Evolutionary conservation across 352 stramenopile species (phyloP).

Genomic region (Pythium rishiriense): DNA sequence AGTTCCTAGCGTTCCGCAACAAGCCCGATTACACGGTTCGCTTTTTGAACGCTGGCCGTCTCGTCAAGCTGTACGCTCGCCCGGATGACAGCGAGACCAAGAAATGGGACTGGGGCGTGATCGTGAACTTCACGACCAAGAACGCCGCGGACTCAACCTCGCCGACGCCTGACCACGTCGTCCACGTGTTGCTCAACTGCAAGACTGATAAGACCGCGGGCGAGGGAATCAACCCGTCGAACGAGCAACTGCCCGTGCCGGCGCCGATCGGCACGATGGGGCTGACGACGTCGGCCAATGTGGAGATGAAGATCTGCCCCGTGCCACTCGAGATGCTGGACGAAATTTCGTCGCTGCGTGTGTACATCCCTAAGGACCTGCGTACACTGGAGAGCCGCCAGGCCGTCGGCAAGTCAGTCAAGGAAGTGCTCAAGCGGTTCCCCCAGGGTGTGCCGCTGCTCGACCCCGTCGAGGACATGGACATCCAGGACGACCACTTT

Average conservation of each 20-base stretch:
- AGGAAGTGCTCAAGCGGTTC: slow-evolving; percentile 75
- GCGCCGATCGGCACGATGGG: slow-evolving; percentile 65
- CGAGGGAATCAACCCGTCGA: slow-evolving; percentile 27
- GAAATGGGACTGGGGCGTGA: slow-evolving; percentile 84
- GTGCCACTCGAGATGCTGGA: slow-evolving; percentile 81
- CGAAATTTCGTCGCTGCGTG: slow-evolving; percentile 72
- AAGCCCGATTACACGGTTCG: slow-evolving; percentile 91
- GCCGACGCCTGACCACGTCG: slow-evolving; percentile 61
- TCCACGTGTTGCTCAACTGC: slow-evolving; percentile 84
- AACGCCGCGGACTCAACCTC: slow-evolving; percentile 69
- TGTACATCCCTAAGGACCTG: slow-evolving; percentile 86
- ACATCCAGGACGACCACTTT: slow-evolving; percentile 92
- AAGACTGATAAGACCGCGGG: slow-evolving; percentile 35
- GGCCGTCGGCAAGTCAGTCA: slow-evolving; percentile 75
- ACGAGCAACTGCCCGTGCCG: slow-evolving; percentile 45
- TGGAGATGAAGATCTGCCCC: slow-evolving; percentile 86
- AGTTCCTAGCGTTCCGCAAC: slow-evolving; percentile 92
- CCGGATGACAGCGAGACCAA: slow-evolving; percentile 49
- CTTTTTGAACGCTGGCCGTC: slow-evolving; percentile 93
- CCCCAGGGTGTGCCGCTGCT: slow-evolving; percentile 88
- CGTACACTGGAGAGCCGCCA: slow-evolving; percentile 72
- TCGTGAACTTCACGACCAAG: slow-evolving; percentile 86
- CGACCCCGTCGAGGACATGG: slow-evolving; percentile 94
- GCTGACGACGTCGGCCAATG: slow-evolving; percentile 41
- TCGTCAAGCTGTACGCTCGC: slow-evolving; percentile 85